phyloP scores from a whole-genome alignment of 2,329 filamentous ascomycete genomes.

The Fusarium sp. region DNA sequence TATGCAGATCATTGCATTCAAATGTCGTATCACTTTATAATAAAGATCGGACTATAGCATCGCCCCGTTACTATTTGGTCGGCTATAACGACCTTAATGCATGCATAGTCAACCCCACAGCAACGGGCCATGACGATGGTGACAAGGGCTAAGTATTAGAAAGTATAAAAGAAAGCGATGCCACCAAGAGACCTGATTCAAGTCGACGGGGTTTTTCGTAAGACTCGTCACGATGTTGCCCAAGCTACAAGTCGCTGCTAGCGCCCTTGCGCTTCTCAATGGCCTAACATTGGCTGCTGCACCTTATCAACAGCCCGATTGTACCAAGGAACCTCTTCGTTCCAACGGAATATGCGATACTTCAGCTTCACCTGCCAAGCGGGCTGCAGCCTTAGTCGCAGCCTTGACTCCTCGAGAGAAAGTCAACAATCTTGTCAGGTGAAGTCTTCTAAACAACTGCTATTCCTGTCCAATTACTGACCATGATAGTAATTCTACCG shows the following conservation, averaged over 20 bases:
- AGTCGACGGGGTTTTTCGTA: fast-evolving
- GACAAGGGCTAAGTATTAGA: fast-evolving
- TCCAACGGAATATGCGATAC: slow-evolving; percentile 14
- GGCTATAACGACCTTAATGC: neutral
- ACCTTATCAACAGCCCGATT: neutral
- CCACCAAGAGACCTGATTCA: fast-evolving
- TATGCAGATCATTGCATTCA: slow-evolving; percentile 3
- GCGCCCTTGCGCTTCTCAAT: neutral
- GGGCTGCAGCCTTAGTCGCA: neutral
- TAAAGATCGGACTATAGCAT: neutral
- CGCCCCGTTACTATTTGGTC: neutral
- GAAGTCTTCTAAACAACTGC: fast-evolving
- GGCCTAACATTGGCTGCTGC: neutral
- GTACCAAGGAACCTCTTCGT: neutral
- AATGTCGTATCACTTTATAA: neutral
- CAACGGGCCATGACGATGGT: fast-evolving
- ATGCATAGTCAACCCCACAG: neutral
- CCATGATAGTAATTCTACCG: neutral
- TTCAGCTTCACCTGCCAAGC: neutral
- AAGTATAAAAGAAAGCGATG: neutral
- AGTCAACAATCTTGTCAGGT: slow-evolving; percentile 11
- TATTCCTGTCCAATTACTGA: neutral
- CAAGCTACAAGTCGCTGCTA: neutral
- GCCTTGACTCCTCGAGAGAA: neutral
- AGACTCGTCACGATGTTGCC: neutral